Percentiles rank a stretch among this genome's conserved stretches.
Conservation (phyloP, 1,139 yeast species). For the Geotrichum macrosporum region DNA sequence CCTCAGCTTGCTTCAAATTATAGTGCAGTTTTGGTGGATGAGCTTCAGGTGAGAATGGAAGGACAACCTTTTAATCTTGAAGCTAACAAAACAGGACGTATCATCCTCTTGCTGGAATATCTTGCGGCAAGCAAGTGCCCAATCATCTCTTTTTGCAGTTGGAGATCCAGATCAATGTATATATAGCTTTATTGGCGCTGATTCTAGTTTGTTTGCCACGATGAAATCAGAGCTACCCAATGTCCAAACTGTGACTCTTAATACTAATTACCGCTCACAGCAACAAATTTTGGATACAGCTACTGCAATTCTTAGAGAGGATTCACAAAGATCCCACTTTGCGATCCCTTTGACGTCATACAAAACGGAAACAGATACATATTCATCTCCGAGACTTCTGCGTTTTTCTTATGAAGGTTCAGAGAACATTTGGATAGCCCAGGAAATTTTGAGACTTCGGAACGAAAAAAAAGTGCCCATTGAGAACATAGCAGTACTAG, state of each 20-base stretch:
- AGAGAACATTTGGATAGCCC: conserved; percentile 14
- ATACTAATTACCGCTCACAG: conserved; percentile 79
- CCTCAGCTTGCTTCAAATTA: conserved; percentile 49
- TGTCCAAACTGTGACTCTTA: conserved; percentile 45
- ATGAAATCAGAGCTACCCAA: conserved; percentile 50
- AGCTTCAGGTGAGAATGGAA: conserved; percentile 76
- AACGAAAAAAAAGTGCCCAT: conserved; percentile 2
- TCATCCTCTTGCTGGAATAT: conserved; percentile 17
- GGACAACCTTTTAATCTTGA: not conserved
- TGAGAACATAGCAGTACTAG: conserved; percentile 15
- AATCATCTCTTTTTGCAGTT: conserved; percentile 44
- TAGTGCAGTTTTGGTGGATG: conserved; percentile 80
- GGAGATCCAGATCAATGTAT: conserved; percentile 98
- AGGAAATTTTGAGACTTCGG: conserved; percentile 2
- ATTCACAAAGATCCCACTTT: conserved; percentile 29
- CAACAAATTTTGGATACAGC: conserved; percentile 60
- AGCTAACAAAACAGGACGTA: conserved; percentile 11
- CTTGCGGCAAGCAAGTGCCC: not conserved
- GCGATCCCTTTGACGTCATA: conserved; percentile 1
- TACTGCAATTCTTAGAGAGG: conserved; percentile 62
- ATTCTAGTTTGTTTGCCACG: conserved; percentile 49
- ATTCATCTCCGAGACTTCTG: conserved; percentile 6
- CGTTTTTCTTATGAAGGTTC: not conserved
- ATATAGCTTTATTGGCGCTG: conserved; percentile 76
- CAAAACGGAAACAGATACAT: not conserved